A percentile compares a stretch with the other conserved stretches of the same genome.
Conservation (phyloP, 176 grass and related monocot genomes). For the Guadua angustifolia region DNA sequence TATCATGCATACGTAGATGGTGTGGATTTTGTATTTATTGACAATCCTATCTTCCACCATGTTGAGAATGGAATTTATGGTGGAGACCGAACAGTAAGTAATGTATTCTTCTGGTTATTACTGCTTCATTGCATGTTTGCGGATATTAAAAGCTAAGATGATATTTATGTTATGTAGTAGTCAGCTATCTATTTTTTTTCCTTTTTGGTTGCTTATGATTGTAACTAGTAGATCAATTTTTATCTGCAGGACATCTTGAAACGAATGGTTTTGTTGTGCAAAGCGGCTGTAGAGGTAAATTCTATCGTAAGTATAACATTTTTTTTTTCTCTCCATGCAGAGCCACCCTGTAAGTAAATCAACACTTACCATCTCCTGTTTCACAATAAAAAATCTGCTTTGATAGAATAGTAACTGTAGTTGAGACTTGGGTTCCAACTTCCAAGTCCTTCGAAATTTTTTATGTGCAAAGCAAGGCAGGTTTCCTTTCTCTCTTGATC, state of each 20-base stretch:
- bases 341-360: not conserved
- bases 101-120: slow-evolving; percentile 40
- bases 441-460: not conserved
- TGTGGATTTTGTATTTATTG: slow-evolving; percentile 96
- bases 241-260: slow-evolving; percentile 82
- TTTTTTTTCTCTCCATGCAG: not conserved
- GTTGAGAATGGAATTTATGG: slow-evolving; percentile 89
- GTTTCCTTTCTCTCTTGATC: not conserved
- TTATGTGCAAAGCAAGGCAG: not conserved
- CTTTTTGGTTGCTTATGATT: slow-evolving; percentile 32
- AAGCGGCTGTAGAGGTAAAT: slow-evolving; percentile 89
- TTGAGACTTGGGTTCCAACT: not conserved
- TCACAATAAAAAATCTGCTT: not conserved
- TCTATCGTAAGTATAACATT: slow-evolving; percentile 10
- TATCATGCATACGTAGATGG: slow-evolving; percentile 79
- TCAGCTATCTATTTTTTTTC: slow-evolving; percentile 26
- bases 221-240: slow-evolving; percentile 34
- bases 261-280: slow-evolving; percentile 92
- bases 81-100: slow-evolving; percentile 77
- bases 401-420: not conserved
- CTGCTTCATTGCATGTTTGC: slow-evolving; percentile 34
- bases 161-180: slow-evolving; percentile 28
- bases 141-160: slow-evolving; percentile 28
- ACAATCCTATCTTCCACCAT: slow-evolving; percentile 73
- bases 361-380: slow-evolving; percentile 5